phyloP scores from a whole-genome alignment of 345 rosid species.

The Balakata baccata region DNA sequence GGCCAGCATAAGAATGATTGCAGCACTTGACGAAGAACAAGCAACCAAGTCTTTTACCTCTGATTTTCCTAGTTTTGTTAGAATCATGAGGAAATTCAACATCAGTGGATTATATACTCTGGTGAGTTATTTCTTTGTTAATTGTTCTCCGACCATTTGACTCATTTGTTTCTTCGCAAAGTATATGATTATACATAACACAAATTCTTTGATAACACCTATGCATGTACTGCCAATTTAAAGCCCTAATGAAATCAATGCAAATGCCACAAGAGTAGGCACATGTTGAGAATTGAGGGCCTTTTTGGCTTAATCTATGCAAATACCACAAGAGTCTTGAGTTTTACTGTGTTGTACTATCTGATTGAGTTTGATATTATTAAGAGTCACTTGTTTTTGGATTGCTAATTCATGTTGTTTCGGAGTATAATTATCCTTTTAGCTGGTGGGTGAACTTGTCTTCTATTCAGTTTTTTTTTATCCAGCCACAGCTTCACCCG shows the following conservation, averaged over 20 bases:
- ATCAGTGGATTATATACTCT: slow-evolving; percentile 60
- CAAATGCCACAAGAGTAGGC: too few relatives aligned
- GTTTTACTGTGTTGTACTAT: neutral
- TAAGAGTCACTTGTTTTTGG: neutral
- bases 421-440: neutral
- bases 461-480: neutral
- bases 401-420: neutral
- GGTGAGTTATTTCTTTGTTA: slow-evolving; percentile 29
- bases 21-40: slow-evolving; percentile 46
- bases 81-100: slow-evolving; percentile 62
- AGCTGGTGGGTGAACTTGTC: neutral
- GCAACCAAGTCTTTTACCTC: slow-evolving; percentile 52
- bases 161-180: neutral
- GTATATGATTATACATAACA: neutral
- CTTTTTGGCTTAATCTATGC: neutral
- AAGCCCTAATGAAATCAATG: neutral
- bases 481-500: too few relatives aligned
- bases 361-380: neutral
- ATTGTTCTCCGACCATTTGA: neutral
- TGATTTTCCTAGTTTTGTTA: slow-evolving; percentile 49
- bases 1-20: slow-evolving; percentile 37
- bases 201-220: neutral
- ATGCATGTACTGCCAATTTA: neutral
- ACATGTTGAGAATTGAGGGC: neutral
- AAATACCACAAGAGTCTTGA: neutral